Base-by-base conservation (phyloP, 129 eudicot species). In the Flaveria brownii region DNA sequence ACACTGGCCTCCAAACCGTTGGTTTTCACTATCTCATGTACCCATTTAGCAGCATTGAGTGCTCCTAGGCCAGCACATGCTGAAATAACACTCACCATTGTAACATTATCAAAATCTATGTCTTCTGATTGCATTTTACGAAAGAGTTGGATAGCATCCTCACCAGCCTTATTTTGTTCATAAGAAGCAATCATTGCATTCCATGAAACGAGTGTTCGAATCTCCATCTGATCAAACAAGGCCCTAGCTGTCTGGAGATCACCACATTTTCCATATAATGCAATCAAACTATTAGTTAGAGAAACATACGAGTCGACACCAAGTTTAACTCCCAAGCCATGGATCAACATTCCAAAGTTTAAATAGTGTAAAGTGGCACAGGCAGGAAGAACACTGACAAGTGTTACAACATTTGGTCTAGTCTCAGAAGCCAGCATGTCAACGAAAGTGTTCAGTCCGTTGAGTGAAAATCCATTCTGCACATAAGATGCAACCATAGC, bases 331-430 rank as follows among this genome's bases (percentile, higher is more conserved):
- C 83, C 84, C 69, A 77, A 80, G 69, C 85, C 85, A 78, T 86
- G 88, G 84, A 86, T 78, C 71, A 79, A 71, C 74, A 72, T 79
- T 23, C 91, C 89, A 33, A 82, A 68, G 39, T 62, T 56, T 6
- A 84, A 70, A 74, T 61, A 69, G 74, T 80, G 81, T 65, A 82
- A 80, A 66, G 62, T 69, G 6, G 87, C 80, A 80, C 91, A 88
- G 11, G 90, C 88, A 65, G 88, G 93, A 73, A 88, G 86, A 39
- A 83, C 74, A 62, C 84, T 81, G 22, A 81, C 87, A 45, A 86
- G 78, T 0, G 88, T 88, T 46, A 84, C 84, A 16, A 75, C 85
- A 70, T 82, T 89, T 11, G 89, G 95, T 71, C 67, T 76, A 47
- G 70, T 81, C 46, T 88, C 89, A 15, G 80, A 66, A 79, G 62